Percentiles rank a stretch among this genome's conserved stretches.
Conservation (phyloP, 345 rosid genomes). For the Linum tenue region DNA sequence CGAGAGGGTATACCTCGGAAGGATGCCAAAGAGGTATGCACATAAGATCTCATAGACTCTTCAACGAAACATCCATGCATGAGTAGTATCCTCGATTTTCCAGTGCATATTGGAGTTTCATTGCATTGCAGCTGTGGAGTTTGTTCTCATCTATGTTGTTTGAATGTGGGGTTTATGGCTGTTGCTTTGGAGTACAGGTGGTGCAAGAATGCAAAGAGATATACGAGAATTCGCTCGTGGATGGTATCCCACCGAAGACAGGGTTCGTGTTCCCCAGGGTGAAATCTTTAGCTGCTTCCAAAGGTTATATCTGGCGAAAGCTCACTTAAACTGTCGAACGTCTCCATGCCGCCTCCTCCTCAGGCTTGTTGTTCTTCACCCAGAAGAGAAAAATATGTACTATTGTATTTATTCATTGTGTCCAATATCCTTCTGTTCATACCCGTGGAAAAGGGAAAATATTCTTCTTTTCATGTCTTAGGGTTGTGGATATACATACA, state of each 20-base stretch:
- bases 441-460: too few species aligned
- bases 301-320: slow-evolving; percentile 71
- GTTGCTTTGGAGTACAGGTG: slow-evolving; percentile 35
- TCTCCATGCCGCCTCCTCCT: too few species aligned
- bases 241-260: slow-evolving; percentile 76
- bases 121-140: neutral
- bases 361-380: too few species aligned
- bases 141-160: neutral
- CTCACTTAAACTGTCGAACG: slow-evolving; percentile 22
- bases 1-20: slow-evolving; percentile 96
- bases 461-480: too few species aligned
- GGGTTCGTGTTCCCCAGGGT: slow-evolving; percentile 83
- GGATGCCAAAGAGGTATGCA: slow-evolving; percentile 89
- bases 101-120: neutral
- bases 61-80: too few species aligned
- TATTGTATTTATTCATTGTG: too few species aligned
- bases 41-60: neutral
- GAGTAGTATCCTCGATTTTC: too few species aligned
- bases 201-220: slow-evolving; percentile 97
- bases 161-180: neutral
- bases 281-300: slow-evolving; percentile 64
- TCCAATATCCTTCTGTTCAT: too few species aligned
- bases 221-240: slow-evolving; percentile 71
- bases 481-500: too few species aligned
- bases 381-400: too few species aligned